Conservation (phyloP, 1,139 yeast genomes). For the Yarrowia galli region DNA sequence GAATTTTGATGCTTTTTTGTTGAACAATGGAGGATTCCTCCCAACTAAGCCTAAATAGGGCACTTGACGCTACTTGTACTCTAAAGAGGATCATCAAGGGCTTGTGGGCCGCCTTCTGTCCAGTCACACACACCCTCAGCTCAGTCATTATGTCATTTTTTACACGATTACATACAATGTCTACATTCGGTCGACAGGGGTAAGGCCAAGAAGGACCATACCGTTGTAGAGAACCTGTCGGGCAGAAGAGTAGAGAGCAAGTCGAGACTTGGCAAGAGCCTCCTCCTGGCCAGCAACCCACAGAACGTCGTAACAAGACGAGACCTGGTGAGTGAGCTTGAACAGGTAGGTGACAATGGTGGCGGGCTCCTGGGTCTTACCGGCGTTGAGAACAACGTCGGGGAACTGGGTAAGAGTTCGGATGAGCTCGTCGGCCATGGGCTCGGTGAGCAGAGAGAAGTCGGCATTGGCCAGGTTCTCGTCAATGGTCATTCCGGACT, state of each 20-base stretch:
- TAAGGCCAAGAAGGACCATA: constrained; percentile 87
- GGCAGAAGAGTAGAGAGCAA: constrained; percentile 90
- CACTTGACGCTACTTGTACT: no score
- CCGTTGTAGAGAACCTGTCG: constrained; percentile 91
- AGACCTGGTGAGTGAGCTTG: constrained; percentile 89
- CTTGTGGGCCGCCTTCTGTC: no score
- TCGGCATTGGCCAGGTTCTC: constrained; percentile 66
- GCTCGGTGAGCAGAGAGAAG: constrained; percentile 74
- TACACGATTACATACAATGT: neutral
- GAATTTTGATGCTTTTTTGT: no score
- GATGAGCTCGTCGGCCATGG: constrained; percentile 73
- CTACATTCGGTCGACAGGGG: constrained; percentile 98
- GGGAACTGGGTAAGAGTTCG: constrained; percentile 91
- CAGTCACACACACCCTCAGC: no score
- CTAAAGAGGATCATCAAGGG: no score
- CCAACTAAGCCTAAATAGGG: no score
- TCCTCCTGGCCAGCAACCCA: constrained; percentile 98
- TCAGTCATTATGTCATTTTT: no score
- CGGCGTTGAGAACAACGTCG: constrained; percentile 83
- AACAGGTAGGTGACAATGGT: constrained; percentile 94
- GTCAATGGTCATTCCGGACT: constrained; percentile 53
- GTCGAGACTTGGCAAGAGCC: constrained; percentile 87
- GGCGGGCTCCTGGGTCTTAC: constrained; percentile 88
- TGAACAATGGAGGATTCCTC: no score
- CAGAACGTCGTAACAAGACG: constrained; percentile 91